Evolutionary conservation across 495 filamentous ascomycete genomes (phyloP), one percentile per base, ranked within the genome.

Genomic region (Penicillium diatomitis): DNA sequence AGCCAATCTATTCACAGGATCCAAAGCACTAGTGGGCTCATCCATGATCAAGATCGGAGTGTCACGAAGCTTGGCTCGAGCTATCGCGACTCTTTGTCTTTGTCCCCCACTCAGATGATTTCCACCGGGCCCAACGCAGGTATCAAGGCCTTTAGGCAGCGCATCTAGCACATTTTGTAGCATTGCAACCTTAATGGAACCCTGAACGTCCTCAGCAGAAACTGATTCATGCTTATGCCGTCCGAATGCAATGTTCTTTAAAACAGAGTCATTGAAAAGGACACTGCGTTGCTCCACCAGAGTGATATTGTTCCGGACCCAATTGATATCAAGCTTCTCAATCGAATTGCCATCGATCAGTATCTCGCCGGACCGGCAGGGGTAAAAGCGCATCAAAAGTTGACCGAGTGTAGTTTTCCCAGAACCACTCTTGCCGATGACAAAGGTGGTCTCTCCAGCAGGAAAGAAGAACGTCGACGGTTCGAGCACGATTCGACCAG

Each of bases 361-460:
- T 20, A 96, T 84, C 5, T 79, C 57, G 0, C 92, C 92, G 0
- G 68, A 66, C 0, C 63, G 66, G 2, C 87, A 80, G 7, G 76
- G 65, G 56, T 96, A 96, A 57, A 90, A 87, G 32, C 82, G 76
- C 44, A 88, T 66, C 2, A 98, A 69, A 2, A 98, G 67, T 56
- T 88, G 89, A 2, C 83, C 81, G 6, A 98, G 58, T 0, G 92
- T 97, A 58, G 87, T 95, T 62, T 98, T 98, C 0, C 92, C 92
- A 8, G 89, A 95, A 2, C 92, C 92, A 54, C 89, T 95, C 46
- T 75, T 75, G 2, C 92, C 92, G 46, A 96, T 77, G 5, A 98
- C 72, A 53, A 94, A 97, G 3, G 81, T 88, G 4, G 85, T 83
- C 57, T 85, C 70, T 0, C 85, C 82, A 0, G 85, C 72, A 2